A percentile compares a stretch with the other conserved stretches of the same genome.
Conservation (phyloP, 768 basidiomycete genomes). For the Multifurca ochricompacta region DNA sequence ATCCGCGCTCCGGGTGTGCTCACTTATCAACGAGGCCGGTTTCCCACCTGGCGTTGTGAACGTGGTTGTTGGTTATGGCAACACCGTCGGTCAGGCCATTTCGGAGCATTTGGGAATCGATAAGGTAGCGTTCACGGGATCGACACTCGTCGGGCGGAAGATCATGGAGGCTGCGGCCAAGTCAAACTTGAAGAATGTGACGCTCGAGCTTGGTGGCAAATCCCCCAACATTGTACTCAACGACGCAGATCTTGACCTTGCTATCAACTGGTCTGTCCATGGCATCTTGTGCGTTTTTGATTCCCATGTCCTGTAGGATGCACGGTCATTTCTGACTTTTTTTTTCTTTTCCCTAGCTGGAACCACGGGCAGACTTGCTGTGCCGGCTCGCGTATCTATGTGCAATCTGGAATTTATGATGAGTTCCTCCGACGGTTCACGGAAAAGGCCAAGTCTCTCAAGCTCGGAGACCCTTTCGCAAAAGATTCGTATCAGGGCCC, state of each 20-base stretch:
- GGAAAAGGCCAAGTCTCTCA: constrained; percentile 42
- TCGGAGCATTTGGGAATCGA: too few species aligned
- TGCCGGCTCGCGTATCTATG: constrained; percentile 77
- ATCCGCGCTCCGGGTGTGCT: too few species aligned
- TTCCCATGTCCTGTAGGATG: too few species aligned
- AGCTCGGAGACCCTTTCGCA: constrained; percentile 66
- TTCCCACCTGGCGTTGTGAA: constrained; percentile 57
- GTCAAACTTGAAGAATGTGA: too few species aligned
- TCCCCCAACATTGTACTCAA: constrained; percentile 53
- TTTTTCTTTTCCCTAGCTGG: too few species aligned
- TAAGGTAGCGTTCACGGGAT: constrained; percentile 69
- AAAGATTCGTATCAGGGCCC: constrained; percentile 62
- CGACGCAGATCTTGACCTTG: constrained; percentile 50
- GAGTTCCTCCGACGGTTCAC: constrained; percentile 57
- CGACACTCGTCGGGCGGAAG: constrained; percentile 52
- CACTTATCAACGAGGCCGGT: too few species aligned
- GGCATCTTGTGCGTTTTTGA: constrained; percentile 50
- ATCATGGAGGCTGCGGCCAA: too few species aligned
- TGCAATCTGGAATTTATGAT: constrained; percentile 74
- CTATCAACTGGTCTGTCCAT: constrained; percentile 48
- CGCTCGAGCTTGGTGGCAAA: constrained; percentile 68
- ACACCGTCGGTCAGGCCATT: constrained; percentile 49
- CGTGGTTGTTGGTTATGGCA: constrained; percentile 47
- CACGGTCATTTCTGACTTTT: too few species aligned
- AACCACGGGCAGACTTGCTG: constrained; percentile 76